Conservation (phyloP, 441 rosid genomes). For the Corymbia calophylla region DNA sequence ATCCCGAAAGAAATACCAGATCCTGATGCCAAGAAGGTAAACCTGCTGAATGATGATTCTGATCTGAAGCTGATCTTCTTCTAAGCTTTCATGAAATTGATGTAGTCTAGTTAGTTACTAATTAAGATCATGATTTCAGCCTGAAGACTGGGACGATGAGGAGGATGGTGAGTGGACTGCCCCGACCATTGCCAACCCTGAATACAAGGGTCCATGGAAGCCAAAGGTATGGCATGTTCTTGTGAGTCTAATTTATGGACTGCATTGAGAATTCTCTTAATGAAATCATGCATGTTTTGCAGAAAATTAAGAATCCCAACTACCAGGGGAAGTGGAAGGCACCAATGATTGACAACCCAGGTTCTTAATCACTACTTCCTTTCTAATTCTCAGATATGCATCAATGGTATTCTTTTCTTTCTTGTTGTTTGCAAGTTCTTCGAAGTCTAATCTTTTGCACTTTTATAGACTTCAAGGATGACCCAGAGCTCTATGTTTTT, state of each 20-base stretch:
- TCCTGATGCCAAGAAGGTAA: slow-evolving; percentile 81
- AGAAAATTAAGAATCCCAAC: slow-evolving; percentile 94
- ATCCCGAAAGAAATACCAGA: slow-evolving; percentile 88
- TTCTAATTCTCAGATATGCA: neutral
- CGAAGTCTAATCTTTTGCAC: neutral
- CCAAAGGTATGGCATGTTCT: slow-evolving; percentile 53
- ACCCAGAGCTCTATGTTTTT: slow-evolving; percentile 79
- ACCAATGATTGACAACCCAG: slow-evolving; percentile 95
- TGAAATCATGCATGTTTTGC: slow-evolving; percentile 6
- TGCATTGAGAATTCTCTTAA: neutral
- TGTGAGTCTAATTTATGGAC: neutral
- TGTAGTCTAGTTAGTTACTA: neutral
- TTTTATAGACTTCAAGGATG: slow-evolving; percentile 83
- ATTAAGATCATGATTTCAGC: slow-evolving; percentile 26
- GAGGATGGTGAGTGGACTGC: slow-evolving; percentile 97
- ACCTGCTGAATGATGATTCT: neutral
- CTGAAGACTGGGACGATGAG: slow-evolving; percentile 97
- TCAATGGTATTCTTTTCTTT: neutral
- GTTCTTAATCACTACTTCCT: slow-evolving; percentile 19
- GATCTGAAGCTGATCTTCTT: neutral
- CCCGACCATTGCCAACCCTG: slow-evolving; percentile 84
- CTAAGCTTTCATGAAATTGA: neutral
- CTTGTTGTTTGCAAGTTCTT: neutral
- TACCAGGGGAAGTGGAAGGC: slow-evolving; percentile 98
- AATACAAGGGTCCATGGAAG: slow-evolving; percentile 92